Base-by-base conservation (phyloP, 164 flowering plant genomes). In the Cinnamomum chago region DNA sequence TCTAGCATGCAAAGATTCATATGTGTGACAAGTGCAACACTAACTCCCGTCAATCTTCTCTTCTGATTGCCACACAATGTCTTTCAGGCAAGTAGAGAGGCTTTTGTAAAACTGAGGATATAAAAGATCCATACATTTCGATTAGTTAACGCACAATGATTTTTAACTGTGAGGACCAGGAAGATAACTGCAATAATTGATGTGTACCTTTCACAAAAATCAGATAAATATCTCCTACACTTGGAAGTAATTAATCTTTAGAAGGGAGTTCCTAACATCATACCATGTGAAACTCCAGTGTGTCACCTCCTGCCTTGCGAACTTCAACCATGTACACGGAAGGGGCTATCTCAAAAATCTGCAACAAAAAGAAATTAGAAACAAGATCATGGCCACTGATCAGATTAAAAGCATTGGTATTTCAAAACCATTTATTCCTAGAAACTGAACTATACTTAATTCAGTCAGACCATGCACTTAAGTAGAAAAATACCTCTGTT, bases 251-350 rank as follows among this genome's bases (percentile, higher is more conserved):
- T 9, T 24, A 20, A 64, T 22, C 27, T 64, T 6, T 12, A 22
- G 67, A n/a, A 24, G 6, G 15, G 24, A 25, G 24, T 0, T 64
- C 55, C 51, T 40, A 67, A 73, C 67, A 50, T n/a, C 71, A 71
- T 85, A 92, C 99, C 93, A 90, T 89, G 88, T 96, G 97, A 83
- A 94, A 96, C 84, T 96, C 99, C 64, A 96, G 84, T 40, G 99
- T 96, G 80, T 96, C 99, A 55, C 99, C 98, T 35, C 89, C 94
- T 71, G 97, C 80, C 77, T 96, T 96, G 17, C 97, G 92, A 79
- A 96, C 87, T 84, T 96, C 98, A 74, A 96, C 98, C 94, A 96
- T 91, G 82, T 82, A 86, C 23, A 96, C 85, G n/a, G 98, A 92
- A 67, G 98, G 98, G 65, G 99, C 99, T 71, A 96, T 97, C 84